phyloP scores from a whole-genome alignment of 2,329 filamentous ascomycete species.

The Microdochium nivale region DNA sequence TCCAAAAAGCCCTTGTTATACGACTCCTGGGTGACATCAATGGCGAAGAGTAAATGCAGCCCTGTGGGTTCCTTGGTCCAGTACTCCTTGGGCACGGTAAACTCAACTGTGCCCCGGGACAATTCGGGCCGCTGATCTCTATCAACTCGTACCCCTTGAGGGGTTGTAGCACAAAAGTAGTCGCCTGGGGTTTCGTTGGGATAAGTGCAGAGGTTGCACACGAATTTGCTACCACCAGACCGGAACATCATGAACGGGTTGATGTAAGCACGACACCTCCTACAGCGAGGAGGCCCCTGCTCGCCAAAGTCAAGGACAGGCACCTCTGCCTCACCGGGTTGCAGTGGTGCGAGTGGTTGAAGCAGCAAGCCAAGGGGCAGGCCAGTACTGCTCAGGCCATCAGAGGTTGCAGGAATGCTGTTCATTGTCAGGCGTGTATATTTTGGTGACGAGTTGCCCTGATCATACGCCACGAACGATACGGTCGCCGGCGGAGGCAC shows the following conservation, averaged over 20 bases:
- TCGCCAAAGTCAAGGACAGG: conserved; percentile 96
- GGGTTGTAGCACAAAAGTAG: conserved; percentile 88
- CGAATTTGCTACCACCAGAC: conserved; percentile 88
- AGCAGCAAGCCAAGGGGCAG: conserved; percentile 81
- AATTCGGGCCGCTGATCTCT: conserved; percentile 83
- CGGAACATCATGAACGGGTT: conserved; percentile 99
- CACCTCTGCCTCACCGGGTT: conserved; percentile 77
- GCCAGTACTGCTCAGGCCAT: conserved; percentile 71
- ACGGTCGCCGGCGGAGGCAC: conserved; percentile 81
- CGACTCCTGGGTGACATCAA: conserved; percentile 88
- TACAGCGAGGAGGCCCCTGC: conserved; percentile 78
- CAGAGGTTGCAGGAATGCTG: conserved; percentile 76
- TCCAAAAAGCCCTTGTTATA: conserved; percentile 86
- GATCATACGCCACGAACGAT: conserved; percentile 89
- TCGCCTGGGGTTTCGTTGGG: conserved; percentile 89
- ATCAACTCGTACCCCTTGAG: conserved; percentile 79
- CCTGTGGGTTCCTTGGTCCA: conserved; percentile 93
- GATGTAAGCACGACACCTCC: conserved; percentile 90
- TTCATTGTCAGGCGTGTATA: conserved; percentile 87
- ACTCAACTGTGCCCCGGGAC: conserved; percentile 87
- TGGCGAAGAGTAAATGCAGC: conserved; percentile 79
- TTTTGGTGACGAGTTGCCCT: conserved; percentile 94
- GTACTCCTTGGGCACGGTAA: conserved; percentile 95
- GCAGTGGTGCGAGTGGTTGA: conserved; percentile 77
- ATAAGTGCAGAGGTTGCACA: conserved; percentile 97